Evolutionary conservation across 148 eudicot genomes (phyloP).

Genomic region (Rhododendron molle): DNA sequence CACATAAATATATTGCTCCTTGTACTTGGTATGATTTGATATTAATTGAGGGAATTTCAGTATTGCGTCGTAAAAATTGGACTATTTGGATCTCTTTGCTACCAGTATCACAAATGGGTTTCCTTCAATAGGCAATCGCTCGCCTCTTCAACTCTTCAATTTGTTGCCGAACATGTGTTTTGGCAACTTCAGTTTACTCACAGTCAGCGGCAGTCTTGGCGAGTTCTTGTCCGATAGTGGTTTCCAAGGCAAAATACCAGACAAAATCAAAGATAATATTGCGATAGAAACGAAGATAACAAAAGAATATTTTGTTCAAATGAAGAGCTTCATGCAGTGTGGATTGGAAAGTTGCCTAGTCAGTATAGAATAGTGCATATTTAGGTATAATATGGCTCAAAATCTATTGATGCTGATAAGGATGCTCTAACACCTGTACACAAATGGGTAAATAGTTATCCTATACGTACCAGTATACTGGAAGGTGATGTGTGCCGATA

Average conservation of each 20-base stretch:
- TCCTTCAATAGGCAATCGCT: not conserved
- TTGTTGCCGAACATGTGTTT: not conserved
- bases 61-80: not conserved
- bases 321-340: not conserved
- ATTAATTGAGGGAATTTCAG: not conserved
- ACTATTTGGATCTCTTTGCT: too few relatives aligned
- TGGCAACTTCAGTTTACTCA: not conserved
- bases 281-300: not conserved
- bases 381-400: not conserved
- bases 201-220: not conserved
- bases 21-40: not conserved
- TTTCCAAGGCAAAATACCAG: not conserved
- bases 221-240: not conserved
- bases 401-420: not conserved
- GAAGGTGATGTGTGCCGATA: slow-evolving; percentile 34
- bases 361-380: not conserved
- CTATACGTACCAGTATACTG: slow-evolving; percentile 42
- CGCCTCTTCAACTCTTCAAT: not conserved
- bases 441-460: not conserved
- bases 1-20: too few relatives aligned
- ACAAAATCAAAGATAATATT: not conserved
- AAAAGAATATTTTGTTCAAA: not conserved
- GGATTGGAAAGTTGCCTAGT: not conserved
- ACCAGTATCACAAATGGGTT: too few relatives aligned
- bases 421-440: not conserved